Percentiles rank a stretch among this genome's conserved stretches.
Evolutionary conservation across 108 stramenopile species (phyloP).

Genomic region (Nitzschia putrida): DNA sequence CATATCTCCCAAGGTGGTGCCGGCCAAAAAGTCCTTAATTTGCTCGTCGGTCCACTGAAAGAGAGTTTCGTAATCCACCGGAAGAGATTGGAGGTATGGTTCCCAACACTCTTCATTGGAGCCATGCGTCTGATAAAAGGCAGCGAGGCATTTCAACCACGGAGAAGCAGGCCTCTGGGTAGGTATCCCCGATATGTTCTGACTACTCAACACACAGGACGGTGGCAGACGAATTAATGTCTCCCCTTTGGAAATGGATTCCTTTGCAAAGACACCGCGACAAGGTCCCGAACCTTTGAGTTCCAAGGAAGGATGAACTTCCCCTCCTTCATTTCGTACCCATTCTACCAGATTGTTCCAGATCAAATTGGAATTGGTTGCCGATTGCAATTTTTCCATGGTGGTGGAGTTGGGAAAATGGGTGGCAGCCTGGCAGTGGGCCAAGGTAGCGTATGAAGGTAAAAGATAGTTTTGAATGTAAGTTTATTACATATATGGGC

Average conservation of each 20-base stretch:
- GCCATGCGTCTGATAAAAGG: constrained; percentile 34
- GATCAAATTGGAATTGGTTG: neutral
- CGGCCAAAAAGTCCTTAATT: constrained; percentile 48
- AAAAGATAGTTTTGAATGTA: no score
- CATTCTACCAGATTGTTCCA: constrained; percentile 33
- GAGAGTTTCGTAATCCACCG: constrained; percentile 68
- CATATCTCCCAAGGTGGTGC: constrained; percentile 54
- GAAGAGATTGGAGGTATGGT: constrained; percentile 69
- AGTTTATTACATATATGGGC: no score
- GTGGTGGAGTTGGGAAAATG: no score
- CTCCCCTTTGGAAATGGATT: constrained; percentile 59
- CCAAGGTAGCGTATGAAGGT: no score
- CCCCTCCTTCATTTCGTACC: constrained; percentile 29
- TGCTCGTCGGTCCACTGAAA: constrained; percentile 62
- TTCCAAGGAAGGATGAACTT: constrained; percentile 28
- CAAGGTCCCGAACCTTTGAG: constrained; percentile 8
- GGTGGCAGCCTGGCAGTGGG: no score
- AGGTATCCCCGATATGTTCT: constrained; percentile 24
- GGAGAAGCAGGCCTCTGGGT: constrained; percentile 33
- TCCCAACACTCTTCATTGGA: constrained; percentile 1
- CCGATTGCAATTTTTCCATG: no score
- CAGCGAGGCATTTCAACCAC: constrained; percentile 73
- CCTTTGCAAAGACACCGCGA: constrained; percentile 61
- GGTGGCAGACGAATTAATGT: constrained; percentile 67
- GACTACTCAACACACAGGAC: constrained; percentile 53